Evolutionary conservation across 2,329 filamentous ascomycete genomes (phyloP).

Genomic region (Boeremia exigua): DNA sequence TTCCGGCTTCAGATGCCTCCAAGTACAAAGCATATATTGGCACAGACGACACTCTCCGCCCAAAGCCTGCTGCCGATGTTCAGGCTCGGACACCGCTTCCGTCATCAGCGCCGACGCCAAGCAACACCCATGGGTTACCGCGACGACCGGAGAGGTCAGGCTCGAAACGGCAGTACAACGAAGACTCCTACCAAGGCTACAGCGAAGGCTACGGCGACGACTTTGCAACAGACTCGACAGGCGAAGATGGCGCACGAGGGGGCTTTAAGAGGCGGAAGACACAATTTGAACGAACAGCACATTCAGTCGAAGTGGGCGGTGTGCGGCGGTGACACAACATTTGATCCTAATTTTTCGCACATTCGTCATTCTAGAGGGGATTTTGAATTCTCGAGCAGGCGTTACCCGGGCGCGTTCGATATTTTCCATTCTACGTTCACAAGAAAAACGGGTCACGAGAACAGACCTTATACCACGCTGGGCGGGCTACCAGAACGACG

Average conservation of each 20-base stretch:
- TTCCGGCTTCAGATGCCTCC: conserved; percentile 50
- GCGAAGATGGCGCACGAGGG: conserved; percentile 63
- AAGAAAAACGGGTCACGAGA: conserved; percentile 14
- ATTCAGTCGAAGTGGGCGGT: conserved; percentile 45
- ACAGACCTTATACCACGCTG: conserved; percentile 8
- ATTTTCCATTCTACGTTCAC: conserved; percentile 4
- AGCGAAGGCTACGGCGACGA: conserved; percentile 74
- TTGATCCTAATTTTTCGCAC: conserved; percentile 9
- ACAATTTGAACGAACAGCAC: conserved; percentile 44
- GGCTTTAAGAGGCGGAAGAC: conserved; percentile 44
- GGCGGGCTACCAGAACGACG: conserved; percentile 1
- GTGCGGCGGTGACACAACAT: conserved; percentile 37
- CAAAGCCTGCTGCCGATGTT: conserved; percentile 34
- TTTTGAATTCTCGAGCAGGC: conserved; percentile 12
- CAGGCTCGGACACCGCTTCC: conserved; percentile 28
- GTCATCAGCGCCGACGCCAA: conserved; percentile 38
- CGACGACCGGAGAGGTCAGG: conserved; percentile 67
- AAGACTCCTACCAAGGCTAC: conserved; percentile 77
- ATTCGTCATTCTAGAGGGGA: conserved; percentile 14
- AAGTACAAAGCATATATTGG: conserved; percentile 54
- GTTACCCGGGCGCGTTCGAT: conserved; percentile 8
- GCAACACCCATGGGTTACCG: conserved; percentile 44
- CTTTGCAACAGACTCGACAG: conserved; percentile 71
- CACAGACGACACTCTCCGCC: conserved; percentile 49
- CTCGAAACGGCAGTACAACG: conserved; percentile 78